Evolutionary conservation across 2,329 filamentous ascomycete species (phyloP).

Genomic region (Hypoxylon rubiginosum): DNA sequence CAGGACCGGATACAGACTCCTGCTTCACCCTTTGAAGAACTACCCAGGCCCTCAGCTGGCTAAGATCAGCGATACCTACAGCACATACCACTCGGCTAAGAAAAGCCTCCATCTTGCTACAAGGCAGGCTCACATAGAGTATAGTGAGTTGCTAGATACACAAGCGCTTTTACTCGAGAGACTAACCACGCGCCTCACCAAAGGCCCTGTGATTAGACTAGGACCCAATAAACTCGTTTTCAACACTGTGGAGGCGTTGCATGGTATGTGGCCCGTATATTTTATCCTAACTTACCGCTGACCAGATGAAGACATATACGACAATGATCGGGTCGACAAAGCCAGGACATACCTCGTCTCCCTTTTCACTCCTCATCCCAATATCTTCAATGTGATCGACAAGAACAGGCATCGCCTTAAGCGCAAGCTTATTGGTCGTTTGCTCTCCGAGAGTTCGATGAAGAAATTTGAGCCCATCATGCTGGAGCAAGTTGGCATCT

Average conservation of each 20-base stretch:
- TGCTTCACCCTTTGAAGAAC: slow-evolving; percentile 11
- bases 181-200: not conserved
- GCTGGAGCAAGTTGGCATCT: slow-evolving; percentile 36
- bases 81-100: slow-evolving; percentile 5
- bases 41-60: slow-evolving; percentile 18
- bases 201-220: slow-evolving; percentile 32
- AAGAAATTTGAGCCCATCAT: slow-evolving; percentile 43
- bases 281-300: not conserved
- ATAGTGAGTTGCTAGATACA: slow-evolving; percentile 12
- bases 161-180: not conserved
- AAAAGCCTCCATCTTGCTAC: slow-evolving; percentile 22
- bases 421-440: slow-evolving; percentile 20
- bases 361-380: not conserved
- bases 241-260: slow-evolving; percentile 21
- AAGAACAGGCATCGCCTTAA: slow-evolving; percentile 17
- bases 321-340: slow-evolving; percentile 29
- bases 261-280: slow-evolving; percentile 26
- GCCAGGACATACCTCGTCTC: slow-evolving; percentile 21
- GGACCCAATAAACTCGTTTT: slow-evolving; percentile 35
- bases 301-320: slow-evolving; percentile 31
- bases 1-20: slow-evolving; percentile 1
- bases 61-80: slow-evolving; percentile 17
- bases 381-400: slow-evolving; percentile 31
- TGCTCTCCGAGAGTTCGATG: slow-evolving; percentile 34
- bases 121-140: slow-evolving; percentile 13